phyloP scores from a whole-genome alignment of 192 early-diverging fungal genomes.

The Gaertneriomyces sp. region DNA sequence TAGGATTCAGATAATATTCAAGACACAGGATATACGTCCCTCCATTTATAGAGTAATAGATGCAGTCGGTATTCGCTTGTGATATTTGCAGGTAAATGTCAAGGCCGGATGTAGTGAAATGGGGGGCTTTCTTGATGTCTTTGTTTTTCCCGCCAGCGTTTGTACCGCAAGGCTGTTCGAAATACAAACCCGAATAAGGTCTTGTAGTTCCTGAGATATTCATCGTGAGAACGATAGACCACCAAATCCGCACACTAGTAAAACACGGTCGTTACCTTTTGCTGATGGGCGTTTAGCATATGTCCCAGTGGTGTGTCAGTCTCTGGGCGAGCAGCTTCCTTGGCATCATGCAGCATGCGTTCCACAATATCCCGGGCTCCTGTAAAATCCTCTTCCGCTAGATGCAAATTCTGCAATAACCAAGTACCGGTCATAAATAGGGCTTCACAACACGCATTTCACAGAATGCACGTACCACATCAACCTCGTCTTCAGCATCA shows the following conservation, averaged over 20 bases:
- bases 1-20: too few species aligned
- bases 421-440: neutral
- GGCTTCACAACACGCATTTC: neutral
- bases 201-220: neutral
- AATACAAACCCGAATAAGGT: constrained; percentile 6
- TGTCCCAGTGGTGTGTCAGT: neutral
- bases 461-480: neutral
- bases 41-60: too few species aligned
- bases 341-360: neutral
- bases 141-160: neutral
- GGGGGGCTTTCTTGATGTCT: too few species aligned
- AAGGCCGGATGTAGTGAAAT: too few species aligned
- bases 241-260: neutral
- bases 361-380: neutral
- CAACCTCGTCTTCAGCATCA: neutral
- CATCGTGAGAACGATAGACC: neutral
- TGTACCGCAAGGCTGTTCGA: constrained; percentile 4
- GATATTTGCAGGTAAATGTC: too few species aligned
- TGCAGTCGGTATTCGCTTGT: too few species aligned
- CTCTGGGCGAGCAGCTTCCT: neutral
- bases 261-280: neutral
- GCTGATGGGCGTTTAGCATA: neutral
- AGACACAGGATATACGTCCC: too few species aligned
- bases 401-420: neutral
- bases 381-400: constrained; percentile 10